Evolutionary conservation across 164 flowering plant genomes (phyloP).

Genomic region (Kingdonia uniflora): DNA sequence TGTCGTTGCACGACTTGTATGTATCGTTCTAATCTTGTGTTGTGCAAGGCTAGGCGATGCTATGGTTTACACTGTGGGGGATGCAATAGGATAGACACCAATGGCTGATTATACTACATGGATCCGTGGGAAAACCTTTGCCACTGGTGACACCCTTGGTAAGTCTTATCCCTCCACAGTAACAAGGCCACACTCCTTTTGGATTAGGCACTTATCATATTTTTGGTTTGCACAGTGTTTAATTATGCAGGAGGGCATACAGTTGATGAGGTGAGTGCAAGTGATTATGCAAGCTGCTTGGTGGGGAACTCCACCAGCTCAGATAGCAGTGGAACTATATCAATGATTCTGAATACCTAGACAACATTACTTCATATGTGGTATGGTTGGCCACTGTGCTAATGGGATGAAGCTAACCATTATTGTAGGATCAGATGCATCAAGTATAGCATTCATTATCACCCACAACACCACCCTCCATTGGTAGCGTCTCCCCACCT

Average conservation of each 20-base stretch:
- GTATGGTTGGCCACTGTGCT: slow-evolving; percentile 9
- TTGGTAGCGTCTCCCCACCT: too few species aligned
- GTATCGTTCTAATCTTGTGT: slow-evolving; percentile 4
- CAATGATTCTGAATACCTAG: slow-evolving; percentile 9
- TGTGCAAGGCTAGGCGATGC: slow-evolving; percentile 15
- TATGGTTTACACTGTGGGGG: slow-evolving; percentile 35
- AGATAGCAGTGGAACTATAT: slow-evolving; percentile 5
- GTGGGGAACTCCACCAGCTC: slow-evolving; percentile 7
- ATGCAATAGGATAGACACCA: slow-evolving; percentile 27
- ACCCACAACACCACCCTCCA: not conserved
- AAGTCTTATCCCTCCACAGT: not conserved
- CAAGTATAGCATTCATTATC: not conserved
- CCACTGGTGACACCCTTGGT: slow-evolving; percentile 38
- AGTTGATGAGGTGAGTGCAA: slow-evolving; percentile 13
- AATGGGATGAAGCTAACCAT: slow-evolving; percentile 15
- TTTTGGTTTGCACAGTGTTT: slow-evolving; percentile 6
- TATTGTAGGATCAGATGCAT: not conserved
- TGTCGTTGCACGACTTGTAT: too few species aligned
- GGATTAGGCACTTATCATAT: too few species aligned
- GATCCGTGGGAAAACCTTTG: slow-evolving; percentile 32
- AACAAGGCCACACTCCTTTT: too few species aligned
- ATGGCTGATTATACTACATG: slow-evolving; percentile 31
- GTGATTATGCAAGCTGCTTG: slow-evolving; percentile 9
- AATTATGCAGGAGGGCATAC: slow-evolving; percentile 15
- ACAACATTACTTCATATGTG: slow-evolving; percentile 13